Conservation (phyloP, 73 alveolate genomes). For the Tetrahymena elliotti region DNA sequence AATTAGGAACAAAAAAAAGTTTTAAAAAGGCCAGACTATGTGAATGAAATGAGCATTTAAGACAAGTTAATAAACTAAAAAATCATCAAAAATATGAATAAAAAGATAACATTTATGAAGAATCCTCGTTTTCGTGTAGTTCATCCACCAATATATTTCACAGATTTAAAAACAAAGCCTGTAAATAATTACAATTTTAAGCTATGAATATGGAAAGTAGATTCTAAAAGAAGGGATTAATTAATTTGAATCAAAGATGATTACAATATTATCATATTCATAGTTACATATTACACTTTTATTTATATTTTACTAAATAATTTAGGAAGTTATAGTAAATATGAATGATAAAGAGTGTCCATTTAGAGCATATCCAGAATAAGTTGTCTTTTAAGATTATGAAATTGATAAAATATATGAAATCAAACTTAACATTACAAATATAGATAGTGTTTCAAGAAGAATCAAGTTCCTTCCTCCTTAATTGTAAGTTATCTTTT, state of each 20-base stretch:
- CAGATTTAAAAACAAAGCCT: slow-evolving; percentile 45
- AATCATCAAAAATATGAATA: slow-evolving; percentile 90
- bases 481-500: not conserved
- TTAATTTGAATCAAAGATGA: not conserved
- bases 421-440: slow-evolving; percentile 75
- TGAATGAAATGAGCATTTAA: slow-evolving; percentile 72
- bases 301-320: no score
- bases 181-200: not conserved
- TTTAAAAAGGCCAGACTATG: slow-evolving; percentile 39
- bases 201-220: not conserved
- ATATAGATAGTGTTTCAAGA: slow-evolving; percentile 64
- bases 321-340: slow-evolving; percentile 22
- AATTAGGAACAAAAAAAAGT: not conserved
- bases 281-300: not conserved
- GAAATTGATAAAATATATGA: slow-evolving; percentile 80
- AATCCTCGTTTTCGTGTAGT: slow-evolving; percentile 79
- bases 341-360: slow-evolving; percentile 61
- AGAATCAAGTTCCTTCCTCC: slow-evolving; percentile 79
- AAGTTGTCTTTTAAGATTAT: slow-evolving; percentile 73
- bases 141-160: slow-evolving; percentile 55
- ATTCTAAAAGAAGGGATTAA: no score
- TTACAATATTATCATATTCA: not conserved
- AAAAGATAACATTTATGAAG: slow-evolving; percentile 78
- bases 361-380: slow-evolving; percentile 76
- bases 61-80: slow-evolving; percentile 89